These are phyloP conservation scores for Ramaria sp. DNA, from an alignment of 768 basidiomycete genomes.

Conservation along the genomic window DNA sequence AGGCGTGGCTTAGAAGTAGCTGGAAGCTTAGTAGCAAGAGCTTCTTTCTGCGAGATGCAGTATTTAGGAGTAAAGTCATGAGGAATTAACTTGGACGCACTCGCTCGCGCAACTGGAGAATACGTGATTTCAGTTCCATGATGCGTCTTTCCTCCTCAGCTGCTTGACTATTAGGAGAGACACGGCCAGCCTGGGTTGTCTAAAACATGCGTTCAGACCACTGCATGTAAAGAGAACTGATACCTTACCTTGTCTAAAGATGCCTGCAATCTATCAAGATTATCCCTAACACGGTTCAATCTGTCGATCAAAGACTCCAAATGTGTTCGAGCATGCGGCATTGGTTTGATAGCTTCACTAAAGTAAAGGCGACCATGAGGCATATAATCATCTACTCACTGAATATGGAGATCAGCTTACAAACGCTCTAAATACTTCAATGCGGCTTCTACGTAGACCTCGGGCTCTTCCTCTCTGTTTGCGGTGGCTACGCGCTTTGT, in stretches of 20 bases:
- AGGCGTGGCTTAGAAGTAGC: background rate
- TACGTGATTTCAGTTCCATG: constrained; percentile 29
- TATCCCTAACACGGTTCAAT: constrained; percentile 26
- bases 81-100: constrained; percentile 15
- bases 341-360: constrained; percentile 35
- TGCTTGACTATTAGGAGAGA: constrained; percentile 20
- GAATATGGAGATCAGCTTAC: constrained; percentile 30
- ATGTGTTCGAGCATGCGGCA: constrained; percentile 38
- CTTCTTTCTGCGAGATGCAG: background rate
- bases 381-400: background rate
- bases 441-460: constrained; percentile 66
- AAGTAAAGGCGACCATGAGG: constrained; percentile 24
- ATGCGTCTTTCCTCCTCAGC: constrained; percentile 33
- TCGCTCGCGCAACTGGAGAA: constrained; percentile 29
- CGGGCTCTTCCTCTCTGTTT: constrained; percentile 48
- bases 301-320: constrained; percentile 27
- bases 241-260: constrained; percentile 28
- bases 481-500: constrained; percentile 32
- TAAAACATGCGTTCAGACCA: background rate
- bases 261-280: constrained; percentile 24
- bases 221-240: too few species aligned
- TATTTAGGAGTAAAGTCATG: background rate
- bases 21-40: background rate
- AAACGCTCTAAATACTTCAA: constrained; percentile 69
- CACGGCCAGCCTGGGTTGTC: constrained; percentile 13